These are phyloP conservation scores for Calocybe gangraenosa DNA, from an alignment of 768 basidiomycete genomes.

Conservation along the genomic window DNA sequence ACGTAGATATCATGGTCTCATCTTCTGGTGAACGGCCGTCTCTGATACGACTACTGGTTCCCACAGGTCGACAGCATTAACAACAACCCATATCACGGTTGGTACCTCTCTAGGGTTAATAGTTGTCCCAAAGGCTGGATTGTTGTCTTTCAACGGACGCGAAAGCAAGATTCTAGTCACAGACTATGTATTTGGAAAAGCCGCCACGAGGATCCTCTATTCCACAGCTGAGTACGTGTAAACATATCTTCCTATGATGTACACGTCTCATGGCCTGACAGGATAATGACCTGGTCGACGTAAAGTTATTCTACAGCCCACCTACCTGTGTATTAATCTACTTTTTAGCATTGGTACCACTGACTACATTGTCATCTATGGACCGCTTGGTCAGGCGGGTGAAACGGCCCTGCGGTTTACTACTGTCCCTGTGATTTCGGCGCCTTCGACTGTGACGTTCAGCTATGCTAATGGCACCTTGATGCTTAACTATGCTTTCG, in stretches of 20 bases:
- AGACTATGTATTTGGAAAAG: slow-evolving; percentile 40
- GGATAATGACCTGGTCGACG: slow-evolving; percentile 56
- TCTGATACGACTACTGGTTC: not conserved
- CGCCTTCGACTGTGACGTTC: slow-evolving; percentile 26
- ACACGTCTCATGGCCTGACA: slow-evolving; percentile 12
- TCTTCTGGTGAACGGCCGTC: not conserved
- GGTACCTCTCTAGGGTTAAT: slow-evolving; percentile 37
- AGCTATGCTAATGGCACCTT: slow-evolving; percentile 31
- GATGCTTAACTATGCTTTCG: slow-evolving; percentile 34
- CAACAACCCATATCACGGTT: slow-evolving; percentile 38
- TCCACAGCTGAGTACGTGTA: slow-evolving; percentile 41
- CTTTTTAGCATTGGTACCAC: slow-evolving; percentile 30
- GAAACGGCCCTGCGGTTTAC: slow-evolving; percentile 39
- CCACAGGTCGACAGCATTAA: slow-evolving; percentile 38
- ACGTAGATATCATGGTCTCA: slow-evolving; percentile 21
- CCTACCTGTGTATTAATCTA: not conserved
- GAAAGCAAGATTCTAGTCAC: slow-evolving; percentile 50
- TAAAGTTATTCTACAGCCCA: slow-evolving; percentile 17
- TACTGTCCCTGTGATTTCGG: slow-evolving; percentile 24
- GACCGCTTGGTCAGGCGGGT: slow-evolving; percentile 34
- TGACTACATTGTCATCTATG: slow-evolving; percentile 43
- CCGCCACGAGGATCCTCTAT: slow-evolving; percentile 33
- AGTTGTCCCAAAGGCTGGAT: slow-evolving; percentile 33
- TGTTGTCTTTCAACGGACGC: slow-evolving; percentile 38
- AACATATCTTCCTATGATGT: too few relatives aligned